Evolutionary conservation across 352 stramenopile species (phyloP).

Genomic region (Phytopythium ostracodes): DNA sequence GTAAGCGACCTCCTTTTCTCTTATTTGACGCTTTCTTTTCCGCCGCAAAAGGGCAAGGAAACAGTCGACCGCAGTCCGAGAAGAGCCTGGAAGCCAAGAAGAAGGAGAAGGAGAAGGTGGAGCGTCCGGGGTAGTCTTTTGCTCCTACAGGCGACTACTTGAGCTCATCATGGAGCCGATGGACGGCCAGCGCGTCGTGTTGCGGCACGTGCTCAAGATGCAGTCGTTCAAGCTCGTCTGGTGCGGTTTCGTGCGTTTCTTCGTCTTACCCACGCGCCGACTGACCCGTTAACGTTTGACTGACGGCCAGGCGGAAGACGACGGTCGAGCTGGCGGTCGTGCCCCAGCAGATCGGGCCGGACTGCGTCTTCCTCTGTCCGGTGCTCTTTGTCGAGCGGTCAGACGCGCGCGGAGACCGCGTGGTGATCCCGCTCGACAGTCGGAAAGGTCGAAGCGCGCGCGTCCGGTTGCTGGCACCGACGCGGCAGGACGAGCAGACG

Average conservation of each 20-base stretch:
- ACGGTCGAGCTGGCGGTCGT: background rate
- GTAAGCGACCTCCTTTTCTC: background rate
- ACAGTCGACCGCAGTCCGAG: background rate
- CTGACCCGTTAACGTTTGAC: background rate
- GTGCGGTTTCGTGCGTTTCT: background rate
- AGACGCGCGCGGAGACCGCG: background rate
- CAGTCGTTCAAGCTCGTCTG: slow-evolving; percentile 2
- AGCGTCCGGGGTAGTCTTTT: too few species aligned
- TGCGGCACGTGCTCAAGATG: slow-evolving; percentile 7
- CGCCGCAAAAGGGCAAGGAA: background rate
- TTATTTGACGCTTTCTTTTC: background rate
- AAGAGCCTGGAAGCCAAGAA: background rate
- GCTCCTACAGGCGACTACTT: background rate
- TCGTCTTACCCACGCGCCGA: background rate
- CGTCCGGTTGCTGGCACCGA: background rate
- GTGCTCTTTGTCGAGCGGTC: background rate
- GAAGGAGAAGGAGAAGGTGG: too few species aligned
- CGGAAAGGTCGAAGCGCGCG: too few species aligned
- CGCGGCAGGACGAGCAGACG: background rate
- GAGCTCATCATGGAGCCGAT: background rate
- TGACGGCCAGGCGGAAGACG: slow-evolving; percentile 1
- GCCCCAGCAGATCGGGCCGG: too few species aligned
- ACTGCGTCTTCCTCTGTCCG: background rate
- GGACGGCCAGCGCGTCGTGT: background rate
- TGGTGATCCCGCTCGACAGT: background rate